Base-by-base conservation (phyloP, 23 red algal species). In the Gracilariopsis chorda region DNA sequence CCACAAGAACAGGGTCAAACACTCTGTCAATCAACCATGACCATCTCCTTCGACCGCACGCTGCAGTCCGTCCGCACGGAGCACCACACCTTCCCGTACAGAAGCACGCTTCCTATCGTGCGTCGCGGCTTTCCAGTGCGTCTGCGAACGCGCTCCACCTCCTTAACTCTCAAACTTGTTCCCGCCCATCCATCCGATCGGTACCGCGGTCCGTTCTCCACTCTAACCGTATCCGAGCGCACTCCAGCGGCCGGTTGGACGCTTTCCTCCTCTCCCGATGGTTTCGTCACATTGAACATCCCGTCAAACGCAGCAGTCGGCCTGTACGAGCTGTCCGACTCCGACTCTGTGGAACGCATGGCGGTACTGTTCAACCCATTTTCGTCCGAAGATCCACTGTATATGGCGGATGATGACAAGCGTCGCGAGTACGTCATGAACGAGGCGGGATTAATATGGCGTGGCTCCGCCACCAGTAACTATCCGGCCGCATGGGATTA, bases 331-430 rank as follows among this genome's bases (percentile, higher is more conserved):
- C 77, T 80, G 7, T 23, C 49, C 0, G 48, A 80, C 51, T 13
- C 77, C 77, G 47, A 51, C 17, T 40, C 77, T 30, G 6, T 51
- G 14, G 14, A 57, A n/a, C 42, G 27, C 16, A 57, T 80, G 21
- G 33, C 58, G 27, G 11, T 80, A 24, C 44, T 80, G 27, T 80
- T 80, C 77, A 80, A 80, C 49, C 42, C 77, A 7, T 80, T 37
- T 51, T 28, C 28, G 4, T 30, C 77, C n/a, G 34, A 29, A 5
- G 49, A 53, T 34, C 21, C 48, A 46, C n/a, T 80, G 27, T 55
- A 80, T 48, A 34, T 80, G 49, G 12, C 43, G 24, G 34, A 53
- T 24, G 33, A 21, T 10, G 42, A 49, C 33, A 24, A 10, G 19
- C 42, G 42, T 33, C 7, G 21, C 0, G 77, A 80, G 55, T 80